phyloP scores from a whole-genome alignment of 2,329 filamentous ascomycete genomes.

The Ophiostoma himal-ulmi region DNA sequence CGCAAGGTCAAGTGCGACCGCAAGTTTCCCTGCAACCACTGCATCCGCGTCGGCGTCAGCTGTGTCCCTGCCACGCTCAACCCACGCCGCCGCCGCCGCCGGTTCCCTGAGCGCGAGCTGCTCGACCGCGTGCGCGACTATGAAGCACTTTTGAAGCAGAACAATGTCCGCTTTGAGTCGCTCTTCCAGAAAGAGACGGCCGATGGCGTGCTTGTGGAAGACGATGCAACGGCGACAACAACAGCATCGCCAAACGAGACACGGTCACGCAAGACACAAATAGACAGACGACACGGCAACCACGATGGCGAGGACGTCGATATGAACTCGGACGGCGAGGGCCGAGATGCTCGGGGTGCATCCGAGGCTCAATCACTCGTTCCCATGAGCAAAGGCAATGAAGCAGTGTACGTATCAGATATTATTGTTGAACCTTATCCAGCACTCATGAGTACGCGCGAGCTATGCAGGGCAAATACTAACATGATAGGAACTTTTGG shows the following conservation, averaged over 20 bases:
- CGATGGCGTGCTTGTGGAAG: background rate
- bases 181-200: slow-evolving; percentile 25
- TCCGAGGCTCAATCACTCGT: background rate
- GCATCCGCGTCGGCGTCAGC: slow-evolving; percentile 29
- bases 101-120: slow-evolving; percentile 54
- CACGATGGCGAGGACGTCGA: background rate
- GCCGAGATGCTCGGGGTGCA: background rate
- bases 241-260: background rate
- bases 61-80: slow-evolving; percentile 30
- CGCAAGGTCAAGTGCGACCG: slow-evolving; percentile 58
- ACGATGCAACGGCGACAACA: background rate
- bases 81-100: slow-evolving; percentile 36
- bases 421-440: too few species aligned
- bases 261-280: background rate
- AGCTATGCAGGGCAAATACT: background rate
- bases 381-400: background rate
- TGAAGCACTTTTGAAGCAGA: slow-evolving; percentile 49
- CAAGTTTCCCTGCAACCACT: slow-evolving; percentile 53
- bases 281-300: background rate
- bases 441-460: background rate
- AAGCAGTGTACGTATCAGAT: background rate
- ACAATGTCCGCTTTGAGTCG: slow-evolving; percentile 51
- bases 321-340: slow-evolving; percentile 1
- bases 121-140: slow-evolving; percentile 52
- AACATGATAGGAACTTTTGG: background rate